These are phyloP conservation scores for Salvia rosmarinus DNA, from an alignment of 257 asterid species.

Conservation along the genomic window DNA sequence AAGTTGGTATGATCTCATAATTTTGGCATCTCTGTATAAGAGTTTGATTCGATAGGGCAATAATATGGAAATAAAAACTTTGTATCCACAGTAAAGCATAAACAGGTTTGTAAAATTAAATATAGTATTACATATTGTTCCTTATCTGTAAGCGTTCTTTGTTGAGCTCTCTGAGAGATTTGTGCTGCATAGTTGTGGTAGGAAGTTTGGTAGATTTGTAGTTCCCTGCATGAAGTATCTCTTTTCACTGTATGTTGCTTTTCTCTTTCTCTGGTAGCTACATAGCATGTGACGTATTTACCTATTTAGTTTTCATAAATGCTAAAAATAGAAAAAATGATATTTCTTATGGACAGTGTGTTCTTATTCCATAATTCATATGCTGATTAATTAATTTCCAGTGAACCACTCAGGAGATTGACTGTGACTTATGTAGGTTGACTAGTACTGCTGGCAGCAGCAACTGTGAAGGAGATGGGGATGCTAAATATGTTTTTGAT, in stretches of 20 bases:
- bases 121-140: slow-evolving; percentile 5
- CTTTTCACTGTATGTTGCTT: background rate
- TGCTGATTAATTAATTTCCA: slow-evolving; percentile 31
- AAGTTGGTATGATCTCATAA: slow-evolving; percentile 14
- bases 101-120: background rate
- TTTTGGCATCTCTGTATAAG: background rate
- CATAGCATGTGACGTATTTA: background rate
- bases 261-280: slow-evolving; percentile 17
- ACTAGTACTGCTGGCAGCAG: slow-evolving; percentile 50
- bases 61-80: background rate
- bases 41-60: background rate
- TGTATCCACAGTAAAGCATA: background rate
- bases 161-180: slow-evolving; percentile 11
- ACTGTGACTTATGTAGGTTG: slow-evolving; percentile 51
- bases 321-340: background rate
- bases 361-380: slow-evolving; percentile 6
- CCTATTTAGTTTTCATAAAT: background rate
- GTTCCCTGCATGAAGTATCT: slow-evolving; percentile 4
- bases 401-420: slow-evolving; percentile 46
- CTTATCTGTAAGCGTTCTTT: slow-evolving; percentile 3
- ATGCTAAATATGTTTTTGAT: slow-evolving; percentile 39
- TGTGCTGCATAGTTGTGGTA: background rate
- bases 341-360: slow-evolving; percentile 3
- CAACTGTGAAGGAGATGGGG: slow-evolving; percentile 44
- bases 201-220: slow-evolving; percentile 9